Evolutionary conservation across 345 rosid species (phyloP).

Genomic region (Geranium brycei): DNA sequence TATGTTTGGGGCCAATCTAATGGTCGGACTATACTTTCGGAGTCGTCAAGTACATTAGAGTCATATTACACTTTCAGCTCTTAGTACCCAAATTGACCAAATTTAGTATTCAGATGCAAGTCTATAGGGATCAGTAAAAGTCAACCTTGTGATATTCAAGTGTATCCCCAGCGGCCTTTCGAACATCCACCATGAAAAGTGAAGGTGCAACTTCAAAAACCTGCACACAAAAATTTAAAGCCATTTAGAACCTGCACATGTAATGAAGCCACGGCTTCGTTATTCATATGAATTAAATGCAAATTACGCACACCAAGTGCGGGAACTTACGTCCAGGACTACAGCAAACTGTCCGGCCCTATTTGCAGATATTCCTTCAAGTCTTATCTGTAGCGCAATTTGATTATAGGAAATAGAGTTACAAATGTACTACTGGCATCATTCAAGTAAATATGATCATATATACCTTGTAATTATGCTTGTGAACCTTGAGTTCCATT

Average conservation of each 20-base stretch:
- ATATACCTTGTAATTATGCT: constrained; percentile 66
- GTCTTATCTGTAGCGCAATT: constrained; percentile 40
- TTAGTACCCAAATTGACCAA: too few species aligned
- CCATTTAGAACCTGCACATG: background rate
- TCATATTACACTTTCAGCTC: too few species aligned
- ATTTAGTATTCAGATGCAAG: too few species aligned
- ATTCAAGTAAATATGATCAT: background rate
- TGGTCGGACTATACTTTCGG: too few species aligned
- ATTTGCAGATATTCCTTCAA: constrained; percentile 50
- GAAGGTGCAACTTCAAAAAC: constrained; percentile 83
- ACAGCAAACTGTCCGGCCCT: constrained; percentile 55
- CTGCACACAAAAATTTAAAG: constrained; percentile 16
- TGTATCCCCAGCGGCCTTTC: constrained; percentile 86
- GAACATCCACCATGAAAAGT: constrained; percentile 81
- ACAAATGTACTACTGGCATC: too few species aligned
- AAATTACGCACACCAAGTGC: too few species aligned
- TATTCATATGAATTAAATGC: too few species aligned
- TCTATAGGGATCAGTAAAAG: background rate
- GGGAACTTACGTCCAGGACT: constrained; percentile 43
- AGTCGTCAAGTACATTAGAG: too few species aligned
- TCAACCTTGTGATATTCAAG: constrained; percentile 84
- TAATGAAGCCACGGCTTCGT: too few species aligned
- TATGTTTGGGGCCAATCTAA: too few species aligned
- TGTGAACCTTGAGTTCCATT: constrained; percentile 51
- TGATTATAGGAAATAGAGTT: too few species aligned